Evolutionary conservation across 768 basidiomycete genomes (phyloP), one percentile per base, ranked within the genome.

Genomic region (Boletus pseudo-olivaceus): DNA sequence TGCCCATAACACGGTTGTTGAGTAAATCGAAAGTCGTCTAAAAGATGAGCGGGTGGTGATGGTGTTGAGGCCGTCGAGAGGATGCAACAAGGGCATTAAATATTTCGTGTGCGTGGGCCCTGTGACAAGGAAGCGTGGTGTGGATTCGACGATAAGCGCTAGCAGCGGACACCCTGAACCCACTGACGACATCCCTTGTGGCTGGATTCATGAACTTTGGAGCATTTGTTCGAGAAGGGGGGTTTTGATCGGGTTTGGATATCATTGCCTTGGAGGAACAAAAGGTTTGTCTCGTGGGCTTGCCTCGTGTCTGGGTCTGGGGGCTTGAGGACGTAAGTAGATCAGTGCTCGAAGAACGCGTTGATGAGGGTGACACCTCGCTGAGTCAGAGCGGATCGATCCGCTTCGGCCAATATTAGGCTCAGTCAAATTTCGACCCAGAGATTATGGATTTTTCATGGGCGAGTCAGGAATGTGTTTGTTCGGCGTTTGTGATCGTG

Each of bases 321-420:
- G 15, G 20, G 26, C 1, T 20, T 41, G 23, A 15, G 15, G 15
- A 17, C 15, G 7, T 9, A 4, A 20, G 7, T 9, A 7, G 20
- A 29, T 26, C n/a, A n/a, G 23, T 53, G 23, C 33, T 27, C 7
- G 11, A 32, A 27, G 30, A 23, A 11, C 49, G 34, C 27, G 32
- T 37, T 15, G 9, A 39, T 45, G 7, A 7, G 9, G 29, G 23
- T 41, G 20, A 23, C 7, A 39, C 4, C 19, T 44, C 49, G 56
- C 52, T 54, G 60, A 45, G 43, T 40, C 42, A 26, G 20, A 62
- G 14, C 50, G 52, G 43, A 51, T 53, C 35, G 41, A 53, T 54
- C 33, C 27, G 15, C 12, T 39, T 2, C 9, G 6, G 32, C 19
- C 14, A 6, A 34, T 41, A 26, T 11, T 32, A 12, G 29, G 33